Evolutionary conservation across 345 rosid genomes (phyloP).

Genomic region (Rubroshorea leprosula): DNA sequence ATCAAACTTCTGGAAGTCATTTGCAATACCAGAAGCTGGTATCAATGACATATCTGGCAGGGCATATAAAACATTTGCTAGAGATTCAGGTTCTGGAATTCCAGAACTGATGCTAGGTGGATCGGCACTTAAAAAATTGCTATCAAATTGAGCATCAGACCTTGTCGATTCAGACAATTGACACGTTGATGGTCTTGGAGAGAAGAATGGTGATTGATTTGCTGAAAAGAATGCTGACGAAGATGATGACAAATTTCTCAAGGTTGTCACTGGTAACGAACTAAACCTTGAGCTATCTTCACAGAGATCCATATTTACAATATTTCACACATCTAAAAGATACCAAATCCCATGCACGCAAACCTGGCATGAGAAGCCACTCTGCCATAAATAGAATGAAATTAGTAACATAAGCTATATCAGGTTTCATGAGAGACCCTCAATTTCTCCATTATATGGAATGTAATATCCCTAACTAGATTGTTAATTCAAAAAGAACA

Average conservation of each 20-base stretch:
- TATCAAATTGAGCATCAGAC: conserved; percentile 56
- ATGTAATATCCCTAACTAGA: no score
- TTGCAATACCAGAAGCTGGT: conserved; percentile 28
- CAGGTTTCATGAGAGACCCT: no score
- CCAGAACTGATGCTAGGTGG: conserved; percentile 54
- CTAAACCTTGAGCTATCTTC: conserved; percentile 71
- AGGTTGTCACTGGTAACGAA: conserved; percentile 43
- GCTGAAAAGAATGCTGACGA: conserved; percentile 92
- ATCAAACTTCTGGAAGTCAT: conserved; percentile 40
- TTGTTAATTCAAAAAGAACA: no score
- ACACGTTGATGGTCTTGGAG: conserved; percentile 69
- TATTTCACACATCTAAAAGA: conserved; percentile 20
- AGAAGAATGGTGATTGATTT: conserved; percentile 86
- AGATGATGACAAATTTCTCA: conserved; percentile 73
- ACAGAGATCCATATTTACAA: conserved; percentile 47
- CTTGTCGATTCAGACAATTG: conserved; percentile 54
- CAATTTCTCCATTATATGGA: no score
- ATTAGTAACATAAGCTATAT: conserved; percentile 8
- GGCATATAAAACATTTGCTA: conserved; percentile 30
- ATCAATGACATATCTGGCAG: conserved; percentile 32
- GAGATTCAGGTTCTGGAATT: conserved; percentile 38
- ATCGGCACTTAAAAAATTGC: conserved; percentile 36
- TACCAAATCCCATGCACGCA: no score
- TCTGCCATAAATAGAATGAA: conserved; percentile 26
- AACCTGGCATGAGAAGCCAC: conserved; percentile 29